Base-by-base conservation (phyloP, 164 flowering plant genomes). In the Aristolochia contorta region DNA sequence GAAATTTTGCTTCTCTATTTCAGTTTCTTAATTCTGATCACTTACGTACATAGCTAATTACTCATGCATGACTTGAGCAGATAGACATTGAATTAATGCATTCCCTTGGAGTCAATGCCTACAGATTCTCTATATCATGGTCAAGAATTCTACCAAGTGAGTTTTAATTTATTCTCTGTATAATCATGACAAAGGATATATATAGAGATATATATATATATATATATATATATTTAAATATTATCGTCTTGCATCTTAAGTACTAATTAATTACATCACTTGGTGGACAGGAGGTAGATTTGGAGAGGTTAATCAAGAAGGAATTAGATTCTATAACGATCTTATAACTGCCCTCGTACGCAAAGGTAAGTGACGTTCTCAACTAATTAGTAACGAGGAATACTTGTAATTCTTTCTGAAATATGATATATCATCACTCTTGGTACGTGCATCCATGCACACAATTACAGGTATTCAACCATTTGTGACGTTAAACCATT, bases 41-140 rank as follows among this genome's bases (percentile, higher is more conserved):
- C n/a, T n/a, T n/a, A n/a, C n/a, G n/a, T n/a, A n/a, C n/a, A n/a
- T n/a, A n/a, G n/a, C n/a, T n/a, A 15, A n/a, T 30, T 14, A 22
- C 32, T 55, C 13, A 14, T 15, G 15, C 13, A 14, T 15, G 15
- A 21, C 14, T 9, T 53, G 12, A 27, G 22, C 61, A 58, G 61
- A 47, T 19, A 21, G 61, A 85, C 61, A 54, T 83, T 50, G 80
- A 78, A 47, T 70, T 87, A n/a, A 83, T 87, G 91, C 61, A 73
- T 22, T 65, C 69, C 30, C 61, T 85, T 30, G 89, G 85, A 55
- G 79, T 79, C 58, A 81, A 80, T 19, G 68, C 81, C 67, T 80
- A 78, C 54, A 73, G 87, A 0, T 83, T 87, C 70, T 84, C 95
- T 0, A 81, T 85, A 20, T 83, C 91, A 47, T 87, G 91, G 95